These are phyloP conservation scores for Sporothrix luriei DNA, from an alignment of 2,329 filamentous ascomycete genomes.

Conservation along the genomic window DNA sequence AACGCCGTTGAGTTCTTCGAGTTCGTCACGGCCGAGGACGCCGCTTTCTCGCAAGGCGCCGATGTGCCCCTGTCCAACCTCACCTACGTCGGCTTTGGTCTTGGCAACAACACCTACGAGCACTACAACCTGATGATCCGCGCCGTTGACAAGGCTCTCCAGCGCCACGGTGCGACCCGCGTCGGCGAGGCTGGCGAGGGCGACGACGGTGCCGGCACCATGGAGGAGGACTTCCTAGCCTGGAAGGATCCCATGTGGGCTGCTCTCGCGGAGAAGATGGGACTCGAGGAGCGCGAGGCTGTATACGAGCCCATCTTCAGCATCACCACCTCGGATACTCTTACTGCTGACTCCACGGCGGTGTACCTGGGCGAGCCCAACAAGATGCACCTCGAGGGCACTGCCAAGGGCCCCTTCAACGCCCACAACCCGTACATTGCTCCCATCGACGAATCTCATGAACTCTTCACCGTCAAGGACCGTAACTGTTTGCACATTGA, in stretches of 20 bases:
- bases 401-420: conserved; percentile 85
- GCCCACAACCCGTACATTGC: conserved; percentile 97
- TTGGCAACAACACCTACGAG: conserved; percentile 99
- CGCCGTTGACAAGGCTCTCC: conserved; percentile 78
- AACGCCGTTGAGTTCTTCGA: conserved; percentile 99
- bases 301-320: conserved; percentile 92
- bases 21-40: conserved; percentile 82
- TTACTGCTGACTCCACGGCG: conserved; percentile 72
- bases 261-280: conserved; percentile 79
- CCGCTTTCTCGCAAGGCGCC: conserved; percentile 73
- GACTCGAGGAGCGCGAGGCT: conserved; percentile 89
- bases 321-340: conserved; percentile 72
- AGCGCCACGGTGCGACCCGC: conserved; percentile 78
- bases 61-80: conserved; percentile 78
- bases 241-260: conserved; percentile 99
- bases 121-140: conserved; percentile 99
- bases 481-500: conserved; percentile 97
- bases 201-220: conserved; percentile 95
- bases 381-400: conserved; percentile 88
- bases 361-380: conserved; percentile 97
- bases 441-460: conserved; percentile 84
- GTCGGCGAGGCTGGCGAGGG: conserved; percentile 91
- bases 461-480: conserved; percentile 85
- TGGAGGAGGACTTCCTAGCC: conserved; percentile 98
- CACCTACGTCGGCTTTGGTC: conserved; percentile 91